Percentiles rank a stretch among this genome's conserved stretches.
Conservation (phyloP, 2,329 filamentous ascomycete genomes). For the Colletotrichum truncatum region DNA sequence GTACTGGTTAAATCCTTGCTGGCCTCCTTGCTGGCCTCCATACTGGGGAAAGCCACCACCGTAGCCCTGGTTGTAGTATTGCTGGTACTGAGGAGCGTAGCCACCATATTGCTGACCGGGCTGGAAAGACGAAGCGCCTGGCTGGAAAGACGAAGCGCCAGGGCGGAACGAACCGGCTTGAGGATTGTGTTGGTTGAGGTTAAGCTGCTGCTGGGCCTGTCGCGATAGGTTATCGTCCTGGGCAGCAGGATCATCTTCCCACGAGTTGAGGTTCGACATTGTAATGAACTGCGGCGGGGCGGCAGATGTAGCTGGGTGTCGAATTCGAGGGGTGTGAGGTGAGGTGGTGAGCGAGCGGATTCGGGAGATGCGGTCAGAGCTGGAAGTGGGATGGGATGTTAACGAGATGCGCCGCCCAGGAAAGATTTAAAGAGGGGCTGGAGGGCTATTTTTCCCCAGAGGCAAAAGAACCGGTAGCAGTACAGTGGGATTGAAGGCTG, state of each 20-base stretch:
- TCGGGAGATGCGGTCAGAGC: constrained; percentile 25
- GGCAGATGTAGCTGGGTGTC: constrained; percentile 4
- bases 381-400: constrained; percentile 26
- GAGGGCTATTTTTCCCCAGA: constrained; percentile 13
- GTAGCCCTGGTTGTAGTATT: constrained; percentile 62
- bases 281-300: constrained; percentile 35
- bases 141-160: constrained; percentile 74
- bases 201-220: constrained; percentile 80
- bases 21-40: constrained; percentile 48
- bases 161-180: constrained; percentile 56
- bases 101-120: constrained; percentile 74
- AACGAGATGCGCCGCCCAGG: constrained; percentile 25
- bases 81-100: constrained; percentile 65
- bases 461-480: background rate
- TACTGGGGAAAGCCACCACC: constrained; percentile 65
- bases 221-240: constrained; percentile 82
- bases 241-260: constrained; percentile 86
- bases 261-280: constrained; percentile 94
- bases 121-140: constrained; percentile 75
- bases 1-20: too few relatives aligned
- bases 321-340: background rate
- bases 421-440: constrained; percentile 31
- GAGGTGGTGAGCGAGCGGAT: background rate
- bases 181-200: constrained; percentile 68
- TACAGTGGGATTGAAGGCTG: background rate